phyloP scores from a whole-genome alignment of 495 filamentous ascomycete genomes.

The Penicillium waksmanii region DNA sequence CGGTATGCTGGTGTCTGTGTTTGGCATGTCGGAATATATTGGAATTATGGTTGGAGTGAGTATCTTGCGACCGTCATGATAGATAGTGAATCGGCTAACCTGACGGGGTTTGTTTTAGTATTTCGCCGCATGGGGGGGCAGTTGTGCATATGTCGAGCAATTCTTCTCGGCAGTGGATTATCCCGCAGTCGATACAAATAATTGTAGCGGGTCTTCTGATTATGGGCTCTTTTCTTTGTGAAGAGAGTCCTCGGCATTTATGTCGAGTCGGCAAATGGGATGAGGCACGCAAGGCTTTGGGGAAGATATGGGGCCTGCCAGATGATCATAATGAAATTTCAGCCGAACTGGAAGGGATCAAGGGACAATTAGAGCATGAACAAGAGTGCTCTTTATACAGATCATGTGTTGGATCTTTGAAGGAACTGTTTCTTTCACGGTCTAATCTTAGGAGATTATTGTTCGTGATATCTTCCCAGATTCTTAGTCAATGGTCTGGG shows the following conservation, averaged over 20 bases:
- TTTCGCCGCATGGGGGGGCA: constrained; percentile 52
- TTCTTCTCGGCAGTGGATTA: constrained; percentile 52
- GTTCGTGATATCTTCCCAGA: constrained; percentile 53
- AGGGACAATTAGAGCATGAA: constrained; percentile 51
- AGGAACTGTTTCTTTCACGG: constrained; percentile 53
- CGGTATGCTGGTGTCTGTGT: constrained; percentile 59
- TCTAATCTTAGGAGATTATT: constrained; percentile 58
- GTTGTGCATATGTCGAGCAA: constrained; percentile 54
- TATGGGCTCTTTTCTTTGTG: constrained; percentile 52
- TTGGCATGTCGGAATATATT: constrained; percentile 63
- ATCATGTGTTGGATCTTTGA: constrained; percentile 47
- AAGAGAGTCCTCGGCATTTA: constrained; percentile 62
- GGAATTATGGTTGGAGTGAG: constrained; percentile 57
- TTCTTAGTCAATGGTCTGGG: constrained; percentile 65
- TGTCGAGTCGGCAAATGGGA: constrained; percentile 46
- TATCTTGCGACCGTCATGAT: neutral
- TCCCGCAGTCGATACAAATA: constrained; percentile 61
- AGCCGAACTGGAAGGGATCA: constrained; percentile 54
- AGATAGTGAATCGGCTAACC: neutral
- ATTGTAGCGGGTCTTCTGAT: constrained; percentile 61
- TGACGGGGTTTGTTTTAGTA: constrained; percentile 13
- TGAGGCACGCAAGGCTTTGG: constrained; percentile 46
- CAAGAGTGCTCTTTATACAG: constrained; percentile 47
- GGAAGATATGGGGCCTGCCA: constrained; percentile 52
- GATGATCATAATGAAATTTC: constrained; percentile 52